Conservation (phyloP, 2,329 filamentous ascomycete species). For the Sclerotinia borealis region DNA sequence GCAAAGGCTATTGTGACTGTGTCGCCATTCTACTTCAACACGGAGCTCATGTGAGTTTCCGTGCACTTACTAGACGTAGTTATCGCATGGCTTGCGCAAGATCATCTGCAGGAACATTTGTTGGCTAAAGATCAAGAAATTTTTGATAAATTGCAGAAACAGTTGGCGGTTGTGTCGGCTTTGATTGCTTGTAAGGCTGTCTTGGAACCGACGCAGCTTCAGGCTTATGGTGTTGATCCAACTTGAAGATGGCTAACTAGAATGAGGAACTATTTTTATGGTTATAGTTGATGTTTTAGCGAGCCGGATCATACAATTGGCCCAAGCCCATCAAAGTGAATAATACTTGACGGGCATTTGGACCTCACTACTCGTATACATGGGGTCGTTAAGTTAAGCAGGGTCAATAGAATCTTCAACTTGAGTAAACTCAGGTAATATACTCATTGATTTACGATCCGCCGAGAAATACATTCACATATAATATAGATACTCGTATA, state of each 20-base stretch:
- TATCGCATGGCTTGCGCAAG: background rate
- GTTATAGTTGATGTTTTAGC: background rate
- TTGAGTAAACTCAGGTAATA: no score
- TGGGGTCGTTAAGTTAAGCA: no score
- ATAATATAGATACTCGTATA: no score
- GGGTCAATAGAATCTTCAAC: no score
- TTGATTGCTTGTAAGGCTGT: background rate
- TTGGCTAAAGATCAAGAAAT: background rate
- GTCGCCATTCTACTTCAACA: slow-evolving; percentile 6
- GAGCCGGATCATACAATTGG: no score
- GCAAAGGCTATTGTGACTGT: slow-evolving; percentile 8
- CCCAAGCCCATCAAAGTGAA: no score
- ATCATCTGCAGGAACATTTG: background rate
- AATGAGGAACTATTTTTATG: background rate
- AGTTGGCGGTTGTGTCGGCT: background rate
- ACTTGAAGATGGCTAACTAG: background rate
- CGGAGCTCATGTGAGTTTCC: slow-evolving; percentile 2
- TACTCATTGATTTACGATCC: no score
- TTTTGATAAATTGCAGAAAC: background rate
- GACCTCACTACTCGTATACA: no score
- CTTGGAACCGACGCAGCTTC: background rate
- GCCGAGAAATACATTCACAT: no score
- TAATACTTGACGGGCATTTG: no score
- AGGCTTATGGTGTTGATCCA: background rate
- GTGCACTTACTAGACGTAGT: background rate